These are phyloP conservation scores for Coleophoma crateriformis DNA, from an alignment of 2,329 filamentous ascomycete species.

Conservation along the genomic window DNA sequence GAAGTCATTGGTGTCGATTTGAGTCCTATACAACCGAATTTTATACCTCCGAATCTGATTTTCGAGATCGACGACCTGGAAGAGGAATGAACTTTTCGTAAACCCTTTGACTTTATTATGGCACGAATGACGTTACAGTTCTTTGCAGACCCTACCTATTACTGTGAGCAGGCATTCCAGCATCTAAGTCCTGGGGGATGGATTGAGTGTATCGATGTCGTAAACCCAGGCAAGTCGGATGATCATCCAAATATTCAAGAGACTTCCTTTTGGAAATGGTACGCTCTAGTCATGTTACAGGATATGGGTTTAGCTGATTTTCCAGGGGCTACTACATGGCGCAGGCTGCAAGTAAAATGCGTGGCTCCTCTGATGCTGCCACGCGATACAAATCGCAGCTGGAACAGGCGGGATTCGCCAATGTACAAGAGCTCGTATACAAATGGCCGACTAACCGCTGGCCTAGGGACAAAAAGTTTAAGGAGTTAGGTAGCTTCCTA, in stretches of 20 bases:
- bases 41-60: constrained; percentile 48
- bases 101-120: constrained; percentile 54
- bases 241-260: no score
- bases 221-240: no score
- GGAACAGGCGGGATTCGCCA: constrained; percentile 8
- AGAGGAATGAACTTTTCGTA: constrained; percentile 45
- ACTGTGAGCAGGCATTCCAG: no score
- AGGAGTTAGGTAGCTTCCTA: no score
- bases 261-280: no score
- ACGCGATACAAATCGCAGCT: not conserved
- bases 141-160: not conserved
- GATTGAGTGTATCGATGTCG: no score
- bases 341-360: constrained; percentile 12
- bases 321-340: not conserved
- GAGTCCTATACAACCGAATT: constrained; percentile 15
- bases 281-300: no score
- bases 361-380: constrained; percentile 24
- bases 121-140: constrained; percentile 27
- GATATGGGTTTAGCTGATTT: no score
- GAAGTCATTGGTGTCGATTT: constrained; percentile 28
- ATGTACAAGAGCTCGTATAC: no score
- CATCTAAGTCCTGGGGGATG: no score
- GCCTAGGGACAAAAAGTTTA: no score
- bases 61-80: constrained; percentile 54
- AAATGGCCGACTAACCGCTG: no score